phyloP scores from a whole-genome alignment of 768 basidiomycete species.

The Mycena galopus region DNA sequence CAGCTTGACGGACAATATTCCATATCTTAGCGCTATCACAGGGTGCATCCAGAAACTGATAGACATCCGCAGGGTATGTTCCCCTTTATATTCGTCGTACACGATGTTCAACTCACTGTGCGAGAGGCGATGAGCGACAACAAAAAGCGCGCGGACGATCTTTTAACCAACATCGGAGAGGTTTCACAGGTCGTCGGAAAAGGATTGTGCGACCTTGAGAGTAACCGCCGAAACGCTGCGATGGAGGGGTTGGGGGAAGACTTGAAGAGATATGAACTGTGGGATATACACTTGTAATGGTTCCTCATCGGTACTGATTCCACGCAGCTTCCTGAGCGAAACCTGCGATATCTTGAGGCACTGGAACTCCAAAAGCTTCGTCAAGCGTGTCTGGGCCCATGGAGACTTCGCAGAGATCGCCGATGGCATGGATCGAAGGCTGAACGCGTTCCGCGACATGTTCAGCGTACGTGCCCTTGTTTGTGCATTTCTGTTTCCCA shows the following conservation, averaged over 20 bases:
- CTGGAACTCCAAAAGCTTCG: not conserved
- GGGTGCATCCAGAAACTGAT: not conserved
- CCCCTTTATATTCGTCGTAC: no score
- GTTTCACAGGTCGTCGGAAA: not conserved
- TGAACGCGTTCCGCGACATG: slow-evolving; percentile 7
- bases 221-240: not conserved
- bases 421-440: not conserved
- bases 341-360: not conserved
- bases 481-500: not conserved
- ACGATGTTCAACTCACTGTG: not conserved
- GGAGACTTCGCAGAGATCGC: slow-evolving; percentile 5
- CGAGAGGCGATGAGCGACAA: not conserved
- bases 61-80: not conserved
- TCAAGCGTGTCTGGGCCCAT: not conserved
- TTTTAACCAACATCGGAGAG: not conserved
- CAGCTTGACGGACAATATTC: not conserved
- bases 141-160: slow-evolving; percentile 4
- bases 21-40: not conserved
- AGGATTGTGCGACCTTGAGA: not conserved
- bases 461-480: not conserved
- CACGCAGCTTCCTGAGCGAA: not conserved
- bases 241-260: not conserved
- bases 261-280: slow-evolving; percentile 5
- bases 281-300: not conserved
- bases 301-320: not conserved